Percentiles rank a stretch among this genome's conserved stretches.
phyloP scores from a whole-genome alignment of 1,284 basidiomycete species.

The Stereum hirsutum region DNA sequence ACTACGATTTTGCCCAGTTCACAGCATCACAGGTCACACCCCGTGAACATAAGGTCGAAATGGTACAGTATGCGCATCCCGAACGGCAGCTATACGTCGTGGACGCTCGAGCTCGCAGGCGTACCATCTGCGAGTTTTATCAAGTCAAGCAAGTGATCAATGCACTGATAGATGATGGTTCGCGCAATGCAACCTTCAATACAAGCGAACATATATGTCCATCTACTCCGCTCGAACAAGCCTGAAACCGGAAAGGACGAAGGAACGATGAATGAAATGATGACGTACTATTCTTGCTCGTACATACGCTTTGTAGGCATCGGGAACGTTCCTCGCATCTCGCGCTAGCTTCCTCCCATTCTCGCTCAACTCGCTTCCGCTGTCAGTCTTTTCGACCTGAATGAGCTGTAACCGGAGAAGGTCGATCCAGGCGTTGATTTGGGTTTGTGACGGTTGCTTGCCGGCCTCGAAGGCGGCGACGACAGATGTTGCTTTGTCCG shows the following conservation, averaged over 20 bases:
- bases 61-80: too few species aligned
- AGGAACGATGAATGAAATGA: neutral
- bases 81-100: too few species aligned
- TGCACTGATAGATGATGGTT: too few species aligned
- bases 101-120: too few species aligned
- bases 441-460: slow-evolving; percentile 51
- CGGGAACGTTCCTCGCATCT: slow-evolving; percentile 37
- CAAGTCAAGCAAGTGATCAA: too few species aligned
- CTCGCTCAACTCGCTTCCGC: slow-evolving; percentile 34
- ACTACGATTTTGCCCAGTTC: too few species aligned
- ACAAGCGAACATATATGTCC: too few species aligned
- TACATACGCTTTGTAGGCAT: slow-evolving; percentile 41
- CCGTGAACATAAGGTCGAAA: too few species aligned
- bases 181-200: too few species aligned
- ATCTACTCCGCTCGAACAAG: slow-evolving; percentile 6
- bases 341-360: slow-evolving; percentile 41
- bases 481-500: slow-evolving; percentile 51
- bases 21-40: too few species aligned
- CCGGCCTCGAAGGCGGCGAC: slow-evolving; percentile 56
- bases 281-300: slow-evolving; percentile 49
- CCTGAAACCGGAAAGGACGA: neutral
- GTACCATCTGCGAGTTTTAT: too few species aligned
- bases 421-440: slow-evolving; percentile 40
- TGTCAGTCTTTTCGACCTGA: slow-evolving; percentile 27
- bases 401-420: slow-evolving; percentile 36